A percentile compares a stretch with the other conserved stretches of the same genome.
Evolutionary conservation across 2,329 filamentous ascomycete genomes (phyloP).

Genomic region (Pseudogymnoascus sp.): DNA sequence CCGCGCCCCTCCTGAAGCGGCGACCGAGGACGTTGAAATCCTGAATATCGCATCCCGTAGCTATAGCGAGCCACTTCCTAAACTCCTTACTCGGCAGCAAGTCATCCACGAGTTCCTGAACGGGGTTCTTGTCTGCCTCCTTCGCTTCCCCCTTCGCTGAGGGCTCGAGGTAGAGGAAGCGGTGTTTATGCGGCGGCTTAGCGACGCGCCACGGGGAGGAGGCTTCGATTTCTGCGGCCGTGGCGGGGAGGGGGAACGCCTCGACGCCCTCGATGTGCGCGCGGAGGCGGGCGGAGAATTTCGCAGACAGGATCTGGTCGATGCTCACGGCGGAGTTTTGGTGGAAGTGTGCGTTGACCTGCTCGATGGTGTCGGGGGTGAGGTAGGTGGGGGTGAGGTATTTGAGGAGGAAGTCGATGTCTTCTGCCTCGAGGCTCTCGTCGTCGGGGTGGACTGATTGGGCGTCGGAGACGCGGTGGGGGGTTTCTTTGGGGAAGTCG

Average conservation of each 20-base stretch:
- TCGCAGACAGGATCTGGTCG: conserved; percentile 66
- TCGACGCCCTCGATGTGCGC: conserved; percentile 63
- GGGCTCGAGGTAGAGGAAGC: conserved; percentile 72
- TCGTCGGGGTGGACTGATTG: conserved; percentile 16
- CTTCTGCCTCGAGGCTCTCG: conserved; percentile 59
- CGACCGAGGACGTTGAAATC: conserved; percentile 73
- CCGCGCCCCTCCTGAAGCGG: conserved; percentile 75
- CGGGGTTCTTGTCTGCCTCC: conserved; percentile 40
- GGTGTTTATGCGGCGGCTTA: conserved; percentile 87
- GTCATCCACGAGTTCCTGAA: conserved; percentile 71
- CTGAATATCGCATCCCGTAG: conserved; percentile 67
- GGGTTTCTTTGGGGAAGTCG: conserved; percentile 64
- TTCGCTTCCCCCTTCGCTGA: conserved; percentile 22
- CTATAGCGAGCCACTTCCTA: conserved; percentile 78
- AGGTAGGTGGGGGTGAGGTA: conserved; percentile 88
- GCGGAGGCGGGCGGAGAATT: conserved; percentile 65
- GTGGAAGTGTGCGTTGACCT: conserved; percentile 70
- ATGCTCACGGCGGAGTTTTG: conserved; percentile 80
- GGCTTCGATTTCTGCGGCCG: conserved; percentile 49
- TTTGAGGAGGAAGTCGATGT: conserved; percentile 82
- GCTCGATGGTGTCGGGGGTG: conserved; percentile 81
- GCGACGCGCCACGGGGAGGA: conserved; percentile 63
- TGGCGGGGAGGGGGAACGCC: conserved; percentile 35
- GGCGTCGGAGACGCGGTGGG: conserved; percentile 31
- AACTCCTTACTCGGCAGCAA: conserved; percentile 81